phyloP scores from a whole-genome alignment of 495 filamentous ascomycete genomes.

The Penicillium turbatum region DNA sequence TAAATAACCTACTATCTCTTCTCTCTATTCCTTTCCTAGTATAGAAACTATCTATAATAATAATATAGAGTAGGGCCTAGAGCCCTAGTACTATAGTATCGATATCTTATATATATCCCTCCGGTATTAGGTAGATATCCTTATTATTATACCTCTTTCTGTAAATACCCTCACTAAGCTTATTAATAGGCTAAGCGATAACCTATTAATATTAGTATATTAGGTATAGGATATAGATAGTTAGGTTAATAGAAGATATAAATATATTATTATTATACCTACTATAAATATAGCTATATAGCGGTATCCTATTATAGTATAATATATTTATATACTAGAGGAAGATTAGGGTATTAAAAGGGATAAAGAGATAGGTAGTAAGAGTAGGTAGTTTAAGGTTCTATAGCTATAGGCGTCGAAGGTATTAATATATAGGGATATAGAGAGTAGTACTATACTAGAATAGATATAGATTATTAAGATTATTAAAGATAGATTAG shows the following conservation, averaged over 20 bases:
- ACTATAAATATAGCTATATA: conserved; percentile 78
- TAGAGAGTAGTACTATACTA: conserved; percentile 62
- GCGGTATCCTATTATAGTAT: conserved; percentile 63
- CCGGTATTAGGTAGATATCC: conserved; percentile 64
- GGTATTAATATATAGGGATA: conserved; percentile 65
- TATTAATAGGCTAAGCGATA: conserved; percentile 52
- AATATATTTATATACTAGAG: conserved; percentile 56
- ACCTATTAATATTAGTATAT: conserved; percentile 57
- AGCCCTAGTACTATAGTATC: conserved; percentile 54
- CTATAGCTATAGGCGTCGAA: conserved; percentile 56
- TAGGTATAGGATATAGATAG: conserved; percentile 73
- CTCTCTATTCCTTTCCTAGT: conserved; percentile 42
- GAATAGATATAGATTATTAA: conserved; percentile 60
- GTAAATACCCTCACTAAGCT: conserved; percentile 72
- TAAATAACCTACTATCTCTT: conserved; percentile 56
- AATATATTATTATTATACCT: conserved; percentile 54
- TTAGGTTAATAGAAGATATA: conserved; percentile 42
- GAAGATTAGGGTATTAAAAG: conserved; percentile 55
- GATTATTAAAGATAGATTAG: conserved; percentile 42
- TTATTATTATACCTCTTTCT: conserved; percentile 64
- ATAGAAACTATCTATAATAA: conserved; percentile 64
- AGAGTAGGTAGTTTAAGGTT: no score
- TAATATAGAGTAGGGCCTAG: conserved; percentile 62
- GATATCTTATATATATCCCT: conserved; percentile 71
- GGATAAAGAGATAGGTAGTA: conserved; percentile 13